These are phyloP conservation scores for Dactylellina sp. DNA, from an alignment of 2,329 filamentous ascomycete species.

Conservation along the genomic window DNA sequence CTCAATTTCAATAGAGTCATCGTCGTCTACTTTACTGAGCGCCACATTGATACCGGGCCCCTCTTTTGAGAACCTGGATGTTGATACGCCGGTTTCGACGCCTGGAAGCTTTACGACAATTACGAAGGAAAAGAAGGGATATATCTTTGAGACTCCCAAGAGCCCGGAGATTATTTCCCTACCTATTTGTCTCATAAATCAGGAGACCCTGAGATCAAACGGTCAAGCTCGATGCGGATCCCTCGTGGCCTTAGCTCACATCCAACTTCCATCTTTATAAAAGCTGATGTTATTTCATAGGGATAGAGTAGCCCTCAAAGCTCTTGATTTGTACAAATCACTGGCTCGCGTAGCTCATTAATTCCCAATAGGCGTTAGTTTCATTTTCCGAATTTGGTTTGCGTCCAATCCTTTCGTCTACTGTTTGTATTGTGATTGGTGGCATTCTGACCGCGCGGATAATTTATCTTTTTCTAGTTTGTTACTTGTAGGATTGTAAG, in stretches of 20 bases:
- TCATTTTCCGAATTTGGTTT: too few relatives aligned
- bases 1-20: slow-evolving; percentile 27
- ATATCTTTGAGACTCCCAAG: slow-evolving; percentile 31
- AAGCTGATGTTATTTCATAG: slow-evolving; percentile 7
- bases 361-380: slow-evolving; percentile 3
- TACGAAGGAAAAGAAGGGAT: slow-evolving; percentile 39
- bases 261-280: slow-evolving; percentile 17
- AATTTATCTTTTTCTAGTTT: too few relatives aligned
- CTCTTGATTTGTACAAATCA: not conserved
- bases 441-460: too few relatives aligned
- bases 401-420: too few relatives aligned
- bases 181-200: slow-evolving; percentile 22
- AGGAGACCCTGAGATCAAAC: slow-evolving; percentile 31
- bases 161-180: slow-evolving; percentile 45
- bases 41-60: slow-evolving; percentile 20
- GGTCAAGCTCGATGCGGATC: slow-evolving; percentile 22
- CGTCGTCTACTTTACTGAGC: slow-evolving; percentile 20
- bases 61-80: slow-evolving; percentile 13
- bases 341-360: slow-evolving; percentile 11
- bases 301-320: slow-evolving; percentile 6
- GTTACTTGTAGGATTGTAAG: too few relatives aligned
- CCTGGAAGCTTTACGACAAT: slow-evolving; percentile 43
- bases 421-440: too few relatives aligned
- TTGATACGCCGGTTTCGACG: slow-evolving; percentile 30
- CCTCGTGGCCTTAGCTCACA: slow-evolving; percentile 26